Evolutionary conservation across 2,329 filamentous ascomycete genomes (phyloP), one percentile per base, ranked within the genome.

Genomic region (Ilyonectria destructans): DNA sequence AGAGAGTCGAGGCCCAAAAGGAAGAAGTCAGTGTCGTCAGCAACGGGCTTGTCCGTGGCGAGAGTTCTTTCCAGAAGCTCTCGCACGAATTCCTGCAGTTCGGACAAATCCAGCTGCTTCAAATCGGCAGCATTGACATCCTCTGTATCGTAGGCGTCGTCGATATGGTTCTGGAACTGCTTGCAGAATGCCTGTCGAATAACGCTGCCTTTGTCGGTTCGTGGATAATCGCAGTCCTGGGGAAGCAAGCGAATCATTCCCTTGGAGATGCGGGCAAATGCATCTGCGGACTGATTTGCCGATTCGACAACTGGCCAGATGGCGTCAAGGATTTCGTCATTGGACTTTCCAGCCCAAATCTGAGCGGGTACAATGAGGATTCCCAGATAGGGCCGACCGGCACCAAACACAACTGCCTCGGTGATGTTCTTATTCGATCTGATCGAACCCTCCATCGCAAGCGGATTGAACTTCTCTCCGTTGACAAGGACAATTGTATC

Each of bases 401-500:
- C 85, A 0, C 90, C 90, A 73, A 92, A 91, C 21, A 92, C 83
- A n/a, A 92, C 78, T 0, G 85, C 86, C 65, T 91, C 89, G 3
- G 80, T 74, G 5, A 91, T 71, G 6, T 85, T 65, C 10, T 77
- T 69, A 48, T 76, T 77, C 2, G 83, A 84, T 5, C 83, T 79
- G 7, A 92, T 84, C 0, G 82, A 82, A 17, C 84, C 86, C 77
- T 92, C 90, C 23, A 91, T 77, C 2, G 87, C 86, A 6, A 86
- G 85, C 1, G 90, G 90, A 74, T 92, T 89, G 71, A 92, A 91
- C 74, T 92, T 92, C 81, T 92, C 91, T 6, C 90, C 90, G 9
- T 90, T 92, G 29, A 88, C 80, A 6, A 92, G 82, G 0, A 87
- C 88, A 31, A 92, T 83, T 62, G 89, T 89, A 9, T 88, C 85